Percentiles rank a stretch among this genome's conserved stretches.
Conservation (phyloP, 495 filamentous ascomycete genomes). For the Aspergillus asperescens region DNA sequence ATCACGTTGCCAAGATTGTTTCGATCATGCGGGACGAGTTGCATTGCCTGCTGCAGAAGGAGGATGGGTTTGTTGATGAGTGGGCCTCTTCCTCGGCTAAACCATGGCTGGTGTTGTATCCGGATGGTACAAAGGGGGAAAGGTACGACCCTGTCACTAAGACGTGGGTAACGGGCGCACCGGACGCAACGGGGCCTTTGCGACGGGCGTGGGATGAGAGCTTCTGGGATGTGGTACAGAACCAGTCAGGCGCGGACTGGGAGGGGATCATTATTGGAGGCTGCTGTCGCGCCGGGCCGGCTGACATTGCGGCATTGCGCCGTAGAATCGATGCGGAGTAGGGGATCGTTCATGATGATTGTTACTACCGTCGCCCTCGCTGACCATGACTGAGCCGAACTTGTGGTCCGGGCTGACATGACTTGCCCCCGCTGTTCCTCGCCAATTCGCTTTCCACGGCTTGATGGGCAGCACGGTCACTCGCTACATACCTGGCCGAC, state of each 20-base stretch:
- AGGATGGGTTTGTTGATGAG: conserved; percentile 23
- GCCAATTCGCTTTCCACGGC: too few species aligned
- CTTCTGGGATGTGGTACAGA: conserved; percentile 16
- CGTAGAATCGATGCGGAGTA: conserved; percentile 14
- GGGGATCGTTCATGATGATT: too few species aligned
- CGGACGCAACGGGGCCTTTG: conserved; percentile 1
- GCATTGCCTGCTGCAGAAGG: conserved; percentile 16
- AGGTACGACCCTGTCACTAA: conserved; percentile 58
- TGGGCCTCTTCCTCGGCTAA: conserved; percentile 18
- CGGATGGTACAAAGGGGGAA: conserved; percentile 63
- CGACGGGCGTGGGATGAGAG: conserved; percentile 21
- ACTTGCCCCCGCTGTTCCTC: not conserved
- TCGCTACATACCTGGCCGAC: not conserved
- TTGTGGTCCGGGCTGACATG: too few species aligned
- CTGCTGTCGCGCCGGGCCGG: conserved; percentile 19
- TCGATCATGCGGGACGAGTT: conserved; percentile 41
- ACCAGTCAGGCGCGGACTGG: conserved; percentile 9
- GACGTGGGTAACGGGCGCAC: conserved; percentile 41
- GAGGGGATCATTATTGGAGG: conserved; percentile 19
- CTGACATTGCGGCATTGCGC: conserved; percentile 16
- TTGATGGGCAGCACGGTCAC: not conserved
- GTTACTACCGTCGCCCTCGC: too few species aligned
- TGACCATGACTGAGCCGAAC: too few species aligned
- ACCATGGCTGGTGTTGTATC: conserved; percentile 58
- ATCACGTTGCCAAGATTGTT: conserved; percentile 46